Evolutionary conservation across 2,329 filamentous ascomycete genomes (phyloP).

Genomic region (Capronia coronata): DNA sequence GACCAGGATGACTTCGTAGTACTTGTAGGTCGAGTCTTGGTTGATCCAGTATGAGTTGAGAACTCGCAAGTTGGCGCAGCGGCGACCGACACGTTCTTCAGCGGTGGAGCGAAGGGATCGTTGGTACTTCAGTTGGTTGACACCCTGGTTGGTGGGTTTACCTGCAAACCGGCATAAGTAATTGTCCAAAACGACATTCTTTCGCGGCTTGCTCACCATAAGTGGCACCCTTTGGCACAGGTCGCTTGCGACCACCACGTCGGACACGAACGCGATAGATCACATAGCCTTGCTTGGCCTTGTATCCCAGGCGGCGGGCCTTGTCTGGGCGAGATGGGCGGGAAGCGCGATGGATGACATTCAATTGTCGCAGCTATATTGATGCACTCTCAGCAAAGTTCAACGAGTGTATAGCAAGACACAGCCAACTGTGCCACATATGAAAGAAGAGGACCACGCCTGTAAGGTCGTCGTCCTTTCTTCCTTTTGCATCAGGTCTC

Average conservation of each 20-base stretch:
- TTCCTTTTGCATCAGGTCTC: conserved; percentile 8
- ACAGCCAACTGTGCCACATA: conserved; percentile 34
- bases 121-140: conserved; percentile 99
- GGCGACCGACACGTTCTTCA: conserved; percentile 99
- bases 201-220: conserved; percentile 62
- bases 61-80: conserved; percentile 97
- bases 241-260: conserved; percentile 97
- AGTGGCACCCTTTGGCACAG: conserved; percentile 94
- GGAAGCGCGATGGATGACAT: conserved; percentile 98
- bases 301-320: conserved; percentile 99
- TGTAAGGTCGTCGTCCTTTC: conserved; percentile 2
- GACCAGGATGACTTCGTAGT: conserved; percentile 99
- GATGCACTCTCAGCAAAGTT: conserved; percentile 99
- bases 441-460: conserved; percentile 30
- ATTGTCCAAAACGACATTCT: background rate
- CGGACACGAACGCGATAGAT: conserved; percentile 99
- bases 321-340: conserved; percentile 98
- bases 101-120: conserved; percentile 95
- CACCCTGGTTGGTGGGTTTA: conserved; percentile 99
- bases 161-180: conserved; percentile 49
- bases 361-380: conserved; percentile 99
- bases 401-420: conserved; percentile 97
- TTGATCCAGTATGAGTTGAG: conserved; percentile 99
- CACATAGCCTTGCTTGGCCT: conserved; percentile 99
- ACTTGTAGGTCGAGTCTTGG: conserved; percentile 99